Evolutionary conservation across 2,329 filamentous ascomycete species (phyloP), one percentile per base, ranked within the genome.

Genomic region (Alternaria postmessia): DNA sequence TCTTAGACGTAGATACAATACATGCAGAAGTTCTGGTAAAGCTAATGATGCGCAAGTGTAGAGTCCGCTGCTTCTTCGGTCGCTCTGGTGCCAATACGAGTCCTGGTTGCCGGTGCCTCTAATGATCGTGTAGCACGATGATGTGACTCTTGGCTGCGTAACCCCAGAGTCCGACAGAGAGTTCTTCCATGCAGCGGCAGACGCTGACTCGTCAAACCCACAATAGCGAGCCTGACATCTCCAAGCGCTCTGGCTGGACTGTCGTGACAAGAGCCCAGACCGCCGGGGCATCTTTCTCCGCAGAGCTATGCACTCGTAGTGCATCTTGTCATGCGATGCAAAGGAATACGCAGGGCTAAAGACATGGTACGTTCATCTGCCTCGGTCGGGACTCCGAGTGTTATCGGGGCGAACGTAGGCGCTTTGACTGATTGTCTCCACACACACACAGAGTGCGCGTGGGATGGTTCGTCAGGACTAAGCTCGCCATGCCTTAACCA

Each of bases 181-280:
- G 94, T 2, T 96, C 90, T 72, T 95, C 91, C 95, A 95, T 90
- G 93, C 94, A 56, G 95, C 87, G 0, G 90, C 82, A 41, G 95
- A 76, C 0, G 86, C 92, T 2, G 89, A 91, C 0, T 92, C 92
- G 76, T 95, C 95, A 0, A 92, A 91, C 0, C 92, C 92, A 3
- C 91, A 90, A 95, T 93, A 0, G 92, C 91, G 20, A 94, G 79
- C 92, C 95, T 94, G 4, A 94, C 90, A 47, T 69, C 64, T 34
- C 87, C 86, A 9, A 95, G 79, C 0, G 92, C 92, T 20, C 83
- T 84, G 1, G 83, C 85, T 0, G 92, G 91, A 67, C 95, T 0
- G 91, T 93, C n/a, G 79, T 83, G 12, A 81, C 81, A 0, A 7
- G 94, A 81, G 1, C 91, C 92, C 91, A 95, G 68, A 89, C 88